Conservation (phyloP, 208 protist species). For the Balamuthia mandrillaris region DNA sequence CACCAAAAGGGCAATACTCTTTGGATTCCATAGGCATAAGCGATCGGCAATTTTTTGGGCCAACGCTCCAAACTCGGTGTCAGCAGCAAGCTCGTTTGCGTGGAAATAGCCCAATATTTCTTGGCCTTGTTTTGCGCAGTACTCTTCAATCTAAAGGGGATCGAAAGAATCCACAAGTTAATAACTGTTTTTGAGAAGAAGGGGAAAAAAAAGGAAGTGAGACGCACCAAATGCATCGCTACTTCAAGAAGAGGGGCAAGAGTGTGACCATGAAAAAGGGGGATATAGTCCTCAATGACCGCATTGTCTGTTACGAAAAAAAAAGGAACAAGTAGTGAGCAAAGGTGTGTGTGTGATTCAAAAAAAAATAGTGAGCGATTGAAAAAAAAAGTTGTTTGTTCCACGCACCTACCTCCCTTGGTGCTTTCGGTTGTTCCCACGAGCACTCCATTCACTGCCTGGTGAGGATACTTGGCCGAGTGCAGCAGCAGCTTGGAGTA, state of each 20-base stretch:
- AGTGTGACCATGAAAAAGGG: slow-evolving; percentile 3
- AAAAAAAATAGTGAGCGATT: too few relatives aligned
- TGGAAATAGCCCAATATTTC: slow-evolving; percentile 9
- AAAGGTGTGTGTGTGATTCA: too few relatives aligned
- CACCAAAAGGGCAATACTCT: background rate
- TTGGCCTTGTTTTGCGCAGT: too few relatives aligned
- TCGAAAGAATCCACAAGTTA: background rate
- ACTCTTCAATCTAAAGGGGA: background rate
- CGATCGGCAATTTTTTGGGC: background rate
- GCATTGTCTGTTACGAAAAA: background rate
- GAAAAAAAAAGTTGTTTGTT: too few relatives aligned
- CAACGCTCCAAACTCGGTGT: slow-evolving; percentile 5
- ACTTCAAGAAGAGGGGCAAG: slow-evolving; percentile 18
- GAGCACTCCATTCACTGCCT: slow-evolving; percentile 5
- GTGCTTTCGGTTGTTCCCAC: background rate
- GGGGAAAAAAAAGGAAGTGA: background rate
- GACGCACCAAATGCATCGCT: background rate
- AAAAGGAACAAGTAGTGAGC: too few relatives aligned
- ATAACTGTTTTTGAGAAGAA: background rate
- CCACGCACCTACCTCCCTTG: too few relatives aligned
- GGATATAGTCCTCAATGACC: slow-evolving; percentile 1
- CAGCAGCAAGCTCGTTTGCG: slow-evolving; percentile 6
- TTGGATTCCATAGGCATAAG: background rate
- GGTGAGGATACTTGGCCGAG: slow-evolving; percentile 6
- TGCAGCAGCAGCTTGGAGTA: slow-evolving; percentile 14